A percentile compares a stretch with the other conserved stretches of the same genome.
Conservation (phyloP, 495 filamentous ascomycete species). For the Clavariopsis aquatica region DNA sequence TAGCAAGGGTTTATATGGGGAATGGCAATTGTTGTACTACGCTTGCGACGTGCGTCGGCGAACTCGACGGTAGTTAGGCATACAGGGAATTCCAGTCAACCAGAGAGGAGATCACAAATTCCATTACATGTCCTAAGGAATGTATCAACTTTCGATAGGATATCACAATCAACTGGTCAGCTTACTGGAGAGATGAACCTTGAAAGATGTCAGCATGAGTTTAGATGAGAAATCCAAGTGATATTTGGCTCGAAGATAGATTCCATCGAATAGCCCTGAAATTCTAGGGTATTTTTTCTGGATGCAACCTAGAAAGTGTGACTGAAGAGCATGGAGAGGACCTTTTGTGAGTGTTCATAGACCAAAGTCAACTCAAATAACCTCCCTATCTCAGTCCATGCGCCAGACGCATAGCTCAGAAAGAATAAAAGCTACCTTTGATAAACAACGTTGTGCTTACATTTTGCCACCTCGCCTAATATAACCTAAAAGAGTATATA, state of each 20-base stretch:
- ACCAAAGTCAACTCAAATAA: constrained; percentile 56
- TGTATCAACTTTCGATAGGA: constrained; percentile 14
- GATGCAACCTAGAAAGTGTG: neutral
- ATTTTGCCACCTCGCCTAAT: too few species aligned
- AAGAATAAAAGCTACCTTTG: constrained; percentile 51
- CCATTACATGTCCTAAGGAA: constrained; percentile 9
- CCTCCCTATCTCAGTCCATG: constrained; percentile 54
- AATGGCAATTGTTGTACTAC: constrained; percentile 4
- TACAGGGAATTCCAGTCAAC: constrained; percentile 9
- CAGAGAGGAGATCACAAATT: constrained; percentile 9
- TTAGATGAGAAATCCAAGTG: neutral
- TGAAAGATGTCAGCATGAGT: neutral
- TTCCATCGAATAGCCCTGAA: constrained; percentile 15
- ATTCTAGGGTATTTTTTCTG: neutral
- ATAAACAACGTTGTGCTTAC: too few species aligned
- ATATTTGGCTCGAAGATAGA: constrained; percentile 22
- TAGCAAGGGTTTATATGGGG: neutral
- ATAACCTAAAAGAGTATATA: too few species aligned
- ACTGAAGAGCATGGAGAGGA: constrained; percentile 2
- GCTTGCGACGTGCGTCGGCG: neutral
- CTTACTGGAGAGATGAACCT: constrained; percentile 12
- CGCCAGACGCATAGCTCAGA: constrained; percentile 60
- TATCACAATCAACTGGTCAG: constrained; percentile 18
- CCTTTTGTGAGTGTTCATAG: constrained; percentile 18
- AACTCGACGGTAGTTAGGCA: constrained; percentile 1